Conservation (phyloP, 2,329 filamentous ascomycete species). For the Coleophoma eucalyptorum region DNA sequence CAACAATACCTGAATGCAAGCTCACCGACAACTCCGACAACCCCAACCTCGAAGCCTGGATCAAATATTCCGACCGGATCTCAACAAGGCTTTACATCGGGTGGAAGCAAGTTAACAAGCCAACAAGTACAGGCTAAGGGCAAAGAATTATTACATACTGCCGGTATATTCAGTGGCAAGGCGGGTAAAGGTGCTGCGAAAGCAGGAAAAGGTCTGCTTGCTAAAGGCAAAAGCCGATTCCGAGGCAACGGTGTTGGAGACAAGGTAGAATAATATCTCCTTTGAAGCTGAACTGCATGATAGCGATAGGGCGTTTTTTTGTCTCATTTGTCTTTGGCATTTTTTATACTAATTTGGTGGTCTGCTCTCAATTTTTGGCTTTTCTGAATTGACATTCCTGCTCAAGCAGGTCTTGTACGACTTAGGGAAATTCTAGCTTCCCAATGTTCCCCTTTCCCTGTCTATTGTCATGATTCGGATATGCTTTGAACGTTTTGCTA, state of each 20-base stretch:
- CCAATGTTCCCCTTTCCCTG: constrained; percentile 17
- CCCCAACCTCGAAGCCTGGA: constrained; percentile 11
- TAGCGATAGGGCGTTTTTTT: constrained; percentile 21
- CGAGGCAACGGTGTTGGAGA: constrained; percentile 57
- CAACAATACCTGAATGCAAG: constrained; percentile 54
- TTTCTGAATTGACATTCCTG: constrained; percentile 19
- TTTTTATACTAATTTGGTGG: constrained; percentile 21
- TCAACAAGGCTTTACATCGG: constrained; percentile 21
- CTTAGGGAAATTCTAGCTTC: constrained; percentile 25
- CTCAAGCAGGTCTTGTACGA: constrained; percentile 26
- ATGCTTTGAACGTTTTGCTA: constrained; percentile 26
- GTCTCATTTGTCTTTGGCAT: constrained; percentile 11
- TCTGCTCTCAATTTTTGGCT: constrained; percentile 9
- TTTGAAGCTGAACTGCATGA: constrained; percentile 26
- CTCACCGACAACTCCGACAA: constrained; percentile 20
- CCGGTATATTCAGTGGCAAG: constrained; percentile 66
- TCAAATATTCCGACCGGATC: constrained; percentile 12
- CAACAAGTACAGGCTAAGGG: constrained; percentile 58
- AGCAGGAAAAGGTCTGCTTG: constrained; percentile 86
- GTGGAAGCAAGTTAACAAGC: constrained; percentile 21
- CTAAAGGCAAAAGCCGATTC: constrained; percentile 86
- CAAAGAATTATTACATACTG: constrained; percentile 84
- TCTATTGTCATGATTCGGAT: constrained; percentile 17
- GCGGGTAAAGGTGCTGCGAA: constrained; percentile 56
- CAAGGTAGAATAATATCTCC: constrained; percentile 74